Evolutionary conservation across 441 rosid species (phyloP), one percentile per base, ranked within the genome.

Genomic region (Pelargonium australe): DNA sequence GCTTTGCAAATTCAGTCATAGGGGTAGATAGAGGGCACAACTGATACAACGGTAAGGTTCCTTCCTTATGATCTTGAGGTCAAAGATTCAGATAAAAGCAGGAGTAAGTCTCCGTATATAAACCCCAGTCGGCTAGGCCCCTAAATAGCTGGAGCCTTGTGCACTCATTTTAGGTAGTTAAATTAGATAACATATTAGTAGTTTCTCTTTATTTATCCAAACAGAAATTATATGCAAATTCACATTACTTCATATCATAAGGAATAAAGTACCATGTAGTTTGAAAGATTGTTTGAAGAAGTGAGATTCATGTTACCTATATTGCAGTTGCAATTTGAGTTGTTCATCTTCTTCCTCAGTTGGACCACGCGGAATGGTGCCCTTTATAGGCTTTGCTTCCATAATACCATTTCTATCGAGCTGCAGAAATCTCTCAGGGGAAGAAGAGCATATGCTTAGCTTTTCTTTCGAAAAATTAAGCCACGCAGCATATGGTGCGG

Each of bases 401-500:
- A 95, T 68, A 69, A 78, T 43, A 65, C 89, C 92, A 45, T 88
- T 76, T 78, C 84, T 81, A 68, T 90, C 95, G 53, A 95, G 77
- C 71, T 82, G 80, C 44, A 95, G 85, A 86, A 95, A 92, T 80
- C 98, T 85, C 79, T 95, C 99, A 4, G 98, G 98, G 1, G 99
- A 95, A 47, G 99, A 90, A 63, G 90, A 87, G 78, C 98, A 95
- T 60, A 92, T 72, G 70, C 85, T 80, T 71, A 95, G 58, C 65
- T 90, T 78, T 66, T 85, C 91, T 63, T 81, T 84, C 5, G 95
- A 80, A 84, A 90, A 95, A 76, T 84, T 90, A 73, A 95, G 88
- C 95, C 97, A 95, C 0, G 97, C 92, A 44, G 96, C 93, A 73
- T 92, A 95, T 2, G 99, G 98, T 63, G 97, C 95, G 12, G 97